Percentiles rank a stretch among this genome's conserved stretches.
phyloP scores from a whole-genome alignment of 129 eudicot genomes.

The Artemisia annua region DNA sequence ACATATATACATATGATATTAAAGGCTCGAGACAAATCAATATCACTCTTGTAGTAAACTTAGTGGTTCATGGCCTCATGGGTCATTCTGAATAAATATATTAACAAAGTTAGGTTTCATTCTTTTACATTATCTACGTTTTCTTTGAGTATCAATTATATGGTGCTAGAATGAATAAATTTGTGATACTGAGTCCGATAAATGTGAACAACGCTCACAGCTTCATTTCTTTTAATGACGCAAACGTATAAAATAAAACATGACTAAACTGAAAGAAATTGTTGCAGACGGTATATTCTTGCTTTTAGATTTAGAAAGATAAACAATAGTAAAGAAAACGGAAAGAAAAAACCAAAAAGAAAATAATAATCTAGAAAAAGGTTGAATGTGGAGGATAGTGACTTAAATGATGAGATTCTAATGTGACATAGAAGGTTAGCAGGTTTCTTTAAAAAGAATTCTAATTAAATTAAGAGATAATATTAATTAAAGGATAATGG shows the following conservation, averaged over 20 bases:
- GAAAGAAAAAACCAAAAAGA: neutral
- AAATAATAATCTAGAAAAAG: conserved; percentile 17
- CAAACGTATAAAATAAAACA: too few relatives aligned
- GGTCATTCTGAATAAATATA: conserved; percentile 2
- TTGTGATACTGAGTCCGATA: neutral
- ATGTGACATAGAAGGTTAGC: conserved; percentile 48
- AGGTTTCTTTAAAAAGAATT: conserved; percentile 38
- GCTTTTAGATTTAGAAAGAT: conserved; percentile 26
- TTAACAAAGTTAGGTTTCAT: conserved; percentile 8
- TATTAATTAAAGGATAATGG: conserved; percentile 36
- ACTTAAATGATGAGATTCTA: conserved; percentile 51
- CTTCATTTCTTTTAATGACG: too few relatives aligned
- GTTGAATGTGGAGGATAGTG: conserved; percentile 51
- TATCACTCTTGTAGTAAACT: neutral
- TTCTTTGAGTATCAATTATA: neutral
- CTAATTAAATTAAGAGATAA: conserved; percentile 34
- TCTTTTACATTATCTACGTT: neutral
- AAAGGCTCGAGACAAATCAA: conserved; percentile 21
- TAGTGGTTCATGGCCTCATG: neutral
- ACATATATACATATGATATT: too few relatives aligned
- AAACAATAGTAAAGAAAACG: conserved; percentile 21
- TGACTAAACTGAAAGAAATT: neutral
- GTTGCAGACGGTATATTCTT: conserved; percentile 20
- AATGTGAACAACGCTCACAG: too few relatives aligned
- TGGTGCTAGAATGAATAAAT: neutral